Evolutionary conservation across 2,329 filamentous ascomycete genomes (phyloP), one percentile per base, ranked within the genome.

Genomic region (Colletotrichum caudatum): DNA sequence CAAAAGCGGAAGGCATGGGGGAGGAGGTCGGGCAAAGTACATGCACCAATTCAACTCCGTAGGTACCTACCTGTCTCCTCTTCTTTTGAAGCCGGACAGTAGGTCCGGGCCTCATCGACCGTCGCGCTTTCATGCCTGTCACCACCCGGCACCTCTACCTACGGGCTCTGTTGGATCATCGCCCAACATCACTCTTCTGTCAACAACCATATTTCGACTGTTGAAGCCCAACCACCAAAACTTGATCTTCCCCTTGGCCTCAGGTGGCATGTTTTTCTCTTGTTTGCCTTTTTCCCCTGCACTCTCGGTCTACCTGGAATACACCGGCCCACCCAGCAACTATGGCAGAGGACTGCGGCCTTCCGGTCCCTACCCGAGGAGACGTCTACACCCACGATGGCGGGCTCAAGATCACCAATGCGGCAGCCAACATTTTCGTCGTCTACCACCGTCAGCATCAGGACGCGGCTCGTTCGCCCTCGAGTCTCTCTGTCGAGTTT

Each of bases 391-490:
- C 53, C 8, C 39, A 59, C 14, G 33, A 48, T 5, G 69, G 69
- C 11, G 20, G 41, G 20, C 44, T 69, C 26, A 54, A 26, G 5
- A 39, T 71, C n/a, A 54, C n/a, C 20, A 69, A 69, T 12, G 64
- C 66, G 3, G 66, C 64, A 6, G 37, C 64, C 16, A 69, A 71
- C 14, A 16, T 71, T 1, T 69, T 71, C 46, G 23, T 71, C 37
- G 35, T 71, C 9, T 59, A 71, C 35, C 26, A 62, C 35, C n/a
- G 18, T 14, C 46, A 44, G 44, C 14, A 46, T 1, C 16, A 37
- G 16, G 26, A 18, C 1, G n/a, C 6, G 2, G 12, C 44, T 5
- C 23, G 2, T 12, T 14, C 23, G 5, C 39, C 66, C 8, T 68
- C 64, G 5, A 69, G 66, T n/a, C 29, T 71, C 44, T 48, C 44